Percentiles rank a stretch among this genome's conserved stretches.
These are phyloP conservation scores for Cercospora sesami DNA, from an alignment of 2,329 filamentous ascomycete species.

Conservation along the genomic window DNA sequence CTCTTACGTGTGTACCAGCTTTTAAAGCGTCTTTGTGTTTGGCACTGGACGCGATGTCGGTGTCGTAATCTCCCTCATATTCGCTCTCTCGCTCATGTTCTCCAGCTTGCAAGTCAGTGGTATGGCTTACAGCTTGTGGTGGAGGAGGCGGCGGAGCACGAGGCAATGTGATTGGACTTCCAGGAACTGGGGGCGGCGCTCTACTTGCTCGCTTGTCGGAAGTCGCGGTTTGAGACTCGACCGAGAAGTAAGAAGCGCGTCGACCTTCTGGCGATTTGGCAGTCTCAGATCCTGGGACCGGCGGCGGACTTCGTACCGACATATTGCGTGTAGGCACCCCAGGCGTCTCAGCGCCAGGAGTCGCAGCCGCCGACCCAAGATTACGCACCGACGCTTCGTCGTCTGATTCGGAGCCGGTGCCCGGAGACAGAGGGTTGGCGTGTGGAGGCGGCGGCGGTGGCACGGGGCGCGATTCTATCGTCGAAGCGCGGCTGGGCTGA, in stretches of 20 bases:
- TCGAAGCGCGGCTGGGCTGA: constrained; percentile 19
- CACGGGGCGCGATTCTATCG: constrained; percentile 35
- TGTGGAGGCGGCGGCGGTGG: constrained; percentile 39
- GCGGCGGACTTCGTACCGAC: constrained; percentile 38
- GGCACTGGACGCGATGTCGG: constrained; percentile 91
- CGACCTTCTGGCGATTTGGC: constrained; percentile 39
- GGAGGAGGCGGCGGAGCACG: constrained; percentile 53
- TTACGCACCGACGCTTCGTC: constrained; percentile 70
- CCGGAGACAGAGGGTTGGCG: constrained; percentile 57
- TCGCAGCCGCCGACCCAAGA: constrained; percentile 45
- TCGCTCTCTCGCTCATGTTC: constrained; percentile 79
- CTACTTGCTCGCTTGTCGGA: constrained; percentile 42
- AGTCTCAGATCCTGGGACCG: constrained; percentile 34
- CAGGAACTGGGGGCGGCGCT: constrained; percentile 39
- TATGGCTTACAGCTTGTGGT: constrained; percentile 43
- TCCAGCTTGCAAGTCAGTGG: constrained; percentile 39
- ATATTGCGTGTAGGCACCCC: constrained; percentile 36
- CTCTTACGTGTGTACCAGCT: constrained; percentile 65
- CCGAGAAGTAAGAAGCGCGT: constrained; percentile 45
- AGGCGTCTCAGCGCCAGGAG: constrained; percentile 34
- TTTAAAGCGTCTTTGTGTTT: constrained; percentile 92
- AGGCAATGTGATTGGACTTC: constrained; percentile 40
- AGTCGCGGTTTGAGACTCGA: constrained; percentile 39
- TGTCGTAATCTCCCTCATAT: constrained; percentile 97
- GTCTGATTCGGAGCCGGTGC: constrained; percentile 80